A percentile compares a stretch with the other conserved stretches of the same genome.
Evolutionary conservation across 805 yeast genomes (phyloP).

Genomic region (Saccharomycopsis javanensis): DNA sequence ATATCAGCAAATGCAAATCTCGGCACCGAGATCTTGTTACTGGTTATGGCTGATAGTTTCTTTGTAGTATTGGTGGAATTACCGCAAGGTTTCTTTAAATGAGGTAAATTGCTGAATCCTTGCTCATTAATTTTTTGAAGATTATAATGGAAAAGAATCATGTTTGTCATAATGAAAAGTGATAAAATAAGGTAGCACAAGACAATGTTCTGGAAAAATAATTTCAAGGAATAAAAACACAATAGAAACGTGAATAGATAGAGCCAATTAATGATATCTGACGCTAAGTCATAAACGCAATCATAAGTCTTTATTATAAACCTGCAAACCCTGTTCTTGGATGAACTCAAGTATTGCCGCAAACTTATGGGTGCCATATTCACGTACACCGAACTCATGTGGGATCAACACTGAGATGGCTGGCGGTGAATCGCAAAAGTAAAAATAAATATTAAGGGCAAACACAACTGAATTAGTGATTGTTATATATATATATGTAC

Average conservation of each 20-base stretch:
- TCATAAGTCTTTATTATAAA: background rate
- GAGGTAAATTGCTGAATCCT: background rate
- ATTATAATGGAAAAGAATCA: conserved; percentile 12
- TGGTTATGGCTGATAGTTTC: conserved; percentile 1
- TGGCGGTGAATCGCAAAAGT: no score
- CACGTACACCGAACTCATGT: no score
- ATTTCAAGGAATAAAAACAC: conserved; percentile 14
- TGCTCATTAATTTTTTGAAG: conserved; percentile 16
- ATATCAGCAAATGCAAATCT: conserved; percentile 18
- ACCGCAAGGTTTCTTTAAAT: background rate
- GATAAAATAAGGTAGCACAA: conserved; percentile 15
- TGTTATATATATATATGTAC: no score
- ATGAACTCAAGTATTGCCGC: background rate
- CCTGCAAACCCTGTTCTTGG: background rate
- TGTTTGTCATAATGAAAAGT: conserved; percentile 7
- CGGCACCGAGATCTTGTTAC: background rate
- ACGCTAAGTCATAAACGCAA: background rate
- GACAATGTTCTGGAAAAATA: conserved; percentile 15
- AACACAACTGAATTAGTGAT: no score
- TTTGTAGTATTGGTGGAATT: background rate
- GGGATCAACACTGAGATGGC: no score
- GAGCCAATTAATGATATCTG: conserved; percentile 14
- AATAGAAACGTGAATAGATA: conserved; percentile 10
- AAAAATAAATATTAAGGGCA: no score
- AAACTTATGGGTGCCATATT: background rate